Base-by-base conservation (phyloP, 495 filamentous ascomycete species). In the Lentithecium fluviatile region DNA sequence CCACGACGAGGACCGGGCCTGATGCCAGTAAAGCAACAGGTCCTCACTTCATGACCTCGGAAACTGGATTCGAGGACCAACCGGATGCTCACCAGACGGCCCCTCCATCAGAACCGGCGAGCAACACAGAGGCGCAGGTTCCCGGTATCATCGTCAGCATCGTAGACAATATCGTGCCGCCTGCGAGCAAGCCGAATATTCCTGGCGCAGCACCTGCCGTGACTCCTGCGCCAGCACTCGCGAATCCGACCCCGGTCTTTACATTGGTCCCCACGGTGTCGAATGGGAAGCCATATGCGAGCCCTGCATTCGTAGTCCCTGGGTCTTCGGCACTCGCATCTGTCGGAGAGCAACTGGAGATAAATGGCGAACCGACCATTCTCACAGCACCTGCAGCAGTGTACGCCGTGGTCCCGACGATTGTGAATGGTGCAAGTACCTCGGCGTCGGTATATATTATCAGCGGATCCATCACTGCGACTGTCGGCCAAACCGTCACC, bases 401-500 rank as follows among this genome's bases (percentile, higher is more conserved):
- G 23, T 63, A 57, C 23, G 57, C 53, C 12, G 13, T 45, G 2
- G 19, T 63, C 23, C 32, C 53, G 1, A 63, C 60, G 32, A 53
- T 23, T 5, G 36, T 63, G 46, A 46, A 63, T 38, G 60, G 60
- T 25, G 17, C 36, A n/a, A n/a, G 23, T 42, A 56, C 60, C n/a
- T n/a, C 25, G 1, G 26, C 52, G 45, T 36, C 60, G 8, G 46
- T 24, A 21, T 63, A 47, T 21, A 32, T 63, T 5, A 45, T 63
- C 38, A 26, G 38, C 37, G 52, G 40, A 4, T 29, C 45, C 8
- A 38, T 13, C 24, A 63, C 54, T 2, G 53, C 60, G 11, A 57
- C 47, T 12, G 10, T 52, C 17, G 60, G 60, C 40, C 60, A 63
- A 58, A 58, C 52, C 24, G 52, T 63, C 2, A 58, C 46, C n/a